A percentile compares a stretch with the other conserved stretches of the same genome.
Conservation (phyloP, 495 filamentous ascomycete genomes). For the Penicillium nucicola region DNA sequence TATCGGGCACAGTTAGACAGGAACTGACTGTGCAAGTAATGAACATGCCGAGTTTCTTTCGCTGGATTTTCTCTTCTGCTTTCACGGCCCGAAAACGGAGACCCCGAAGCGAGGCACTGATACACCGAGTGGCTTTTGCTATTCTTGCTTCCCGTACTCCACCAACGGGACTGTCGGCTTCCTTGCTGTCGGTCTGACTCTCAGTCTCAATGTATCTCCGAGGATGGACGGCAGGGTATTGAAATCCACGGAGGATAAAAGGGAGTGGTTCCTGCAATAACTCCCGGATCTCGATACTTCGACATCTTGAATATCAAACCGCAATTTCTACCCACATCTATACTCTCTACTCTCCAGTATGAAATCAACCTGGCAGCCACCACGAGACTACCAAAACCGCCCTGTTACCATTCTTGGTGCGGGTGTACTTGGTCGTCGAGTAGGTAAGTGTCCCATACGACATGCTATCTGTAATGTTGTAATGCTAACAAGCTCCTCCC, state of each 20-base stretch:
- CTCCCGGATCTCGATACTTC: background rate
- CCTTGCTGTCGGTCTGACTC: background rate
- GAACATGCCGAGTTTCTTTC: background rate
- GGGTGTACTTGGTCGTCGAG: slow-evolving; percentile 45
- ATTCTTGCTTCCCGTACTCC: background rate
- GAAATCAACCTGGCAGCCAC: slow-evolving; percentile 25
- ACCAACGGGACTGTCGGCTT: background rate
- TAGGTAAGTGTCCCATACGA: slow-evolving; percentile 22
- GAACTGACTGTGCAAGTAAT: too few relatives aligned
- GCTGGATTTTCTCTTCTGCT: background rate
- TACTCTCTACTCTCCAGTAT: background rate
- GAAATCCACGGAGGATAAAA: background rate
- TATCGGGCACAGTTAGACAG: too few relatives aligned
- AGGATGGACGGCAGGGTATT: background rate
- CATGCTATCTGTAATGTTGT: background rate
- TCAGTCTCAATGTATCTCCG: background rate
- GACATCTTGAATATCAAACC: background rate
- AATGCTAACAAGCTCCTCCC: background rate
- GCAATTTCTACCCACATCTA: background rate
- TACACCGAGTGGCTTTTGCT: background rate
- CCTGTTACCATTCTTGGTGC: slow-evolving; percentile 44
- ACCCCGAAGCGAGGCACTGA: background rate
- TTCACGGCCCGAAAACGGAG: background rate
- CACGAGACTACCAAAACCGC: slow-evolving; percentile 29
- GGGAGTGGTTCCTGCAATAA: background rate